Evolutionary conservation across 768 basidiomycete genomes (phyloP), one percentile per base, ranked within the genome.

Genomic region (Kwoniella dejecticola): DNA sequence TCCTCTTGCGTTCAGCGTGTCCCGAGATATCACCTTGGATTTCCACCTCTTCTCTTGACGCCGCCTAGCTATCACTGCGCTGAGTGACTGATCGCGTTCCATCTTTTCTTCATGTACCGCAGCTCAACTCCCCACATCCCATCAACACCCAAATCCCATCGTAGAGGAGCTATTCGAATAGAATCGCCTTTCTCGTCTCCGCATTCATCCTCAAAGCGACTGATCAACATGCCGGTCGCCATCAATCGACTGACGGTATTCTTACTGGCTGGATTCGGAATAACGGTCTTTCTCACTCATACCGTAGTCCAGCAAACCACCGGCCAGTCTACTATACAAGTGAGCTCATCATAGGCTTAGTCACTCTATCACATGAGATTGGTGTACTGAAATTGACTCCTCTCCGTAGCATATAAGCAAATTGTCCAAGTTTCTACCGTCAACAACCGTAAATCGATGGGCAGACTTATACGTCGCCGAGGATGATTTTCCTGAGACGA

Each of bases 401-500:
- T 15, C 17, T 10, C 3, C n/a, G 10, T 36, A 50, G 48, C 48
- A 50, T 19, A 50, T 50, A 50, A 50, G 48, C 21, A 50, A 50
- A 31, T 24, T 50, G 7, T 31, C 29, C 33, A 50, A 50, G 33
- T 50, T 17, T 12, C 21, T 50, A 31, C 48, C 48, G n/a, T 50
- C 48, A 5, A 50, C 30, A 21, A 50, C 48, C 6, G 48, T 33
- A 10, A 46, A 57, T 44, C 44, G 46, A 19, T 57, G 56, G 56
- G 56, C 45, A 19, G 46, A 55, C 10, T 29, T 62, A 12, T 62
- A 54, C 31, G 46, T 62, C 8, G 42, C 60, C 13, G 49, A 49
- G 15, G 44, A 24, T 1, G 52, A 62, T 26, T 62, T 46, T 21
- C 60, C 56, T 3, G 63, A 64, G 30, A 64, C 63, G 0, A 46